Evolutionary conservation across 169 alveolate species (phyloP).

Genomic region (Ichthyophthirius multifiliis): DNA sequence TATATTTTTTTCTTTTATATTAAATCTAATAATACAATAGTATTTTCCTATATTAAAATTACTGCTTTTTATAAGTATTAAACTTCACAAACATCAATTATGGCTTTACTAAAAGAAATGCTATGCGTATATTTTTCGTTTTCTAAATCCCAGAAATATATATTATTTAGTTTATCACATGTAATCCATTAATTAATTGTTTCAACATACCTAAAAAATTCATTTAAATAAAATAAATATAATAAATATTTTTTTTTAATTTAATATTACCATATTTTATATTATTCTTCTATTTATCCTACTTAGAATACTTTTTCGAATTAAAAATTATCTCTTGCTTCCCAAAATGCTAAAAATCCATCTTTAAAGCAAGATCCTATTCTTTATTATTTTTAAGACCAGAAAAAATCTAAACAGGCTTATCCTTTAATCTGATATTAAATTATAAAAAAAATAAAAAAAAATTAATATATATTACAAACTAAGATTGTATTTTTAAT

Average conservation of each 20-base stretch:
- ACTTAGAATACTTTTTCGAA: not conserved
- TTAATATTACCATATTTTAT: not conserved
- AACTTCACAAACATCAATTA: not conserved
- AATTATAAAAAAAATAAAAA: not conserved
- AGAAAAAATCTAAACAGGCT: not conserved
- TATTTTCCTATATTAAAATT: not conserved
- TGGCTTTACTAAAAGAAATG: not conserved
- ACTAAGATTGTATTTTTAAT: not conserved
- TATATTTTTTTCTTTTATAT: not conserved
- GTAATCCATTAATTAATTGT: not conserved
- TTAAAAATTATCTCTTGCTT: not conserved
- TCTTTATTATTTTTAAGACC: not conserved
- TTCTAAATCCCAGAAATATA: conserved; percentile 1
- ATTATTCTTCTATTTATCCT: not conserved
- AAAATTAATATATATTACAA: not conserved
- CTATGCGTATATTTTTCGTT: not conserved
- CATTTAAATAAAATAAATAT: too few relatives aligned
- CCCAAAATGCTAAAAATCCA: not conserved
- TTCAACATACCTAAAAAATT: not conserved
- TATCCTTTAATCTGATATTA: not conserved
- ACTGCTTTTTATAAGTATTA: not conserved
- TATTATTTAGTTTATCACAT: not conserved
- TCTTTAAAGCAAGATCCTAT: not conserved
- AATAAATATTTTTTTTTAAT: too few relatives aligned
- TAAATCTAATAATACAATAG: not conserved